Evolutionary conservation across 805 yeast species (phyloP).

Genomic region (Kluyveromyces siamensis): DNA sequence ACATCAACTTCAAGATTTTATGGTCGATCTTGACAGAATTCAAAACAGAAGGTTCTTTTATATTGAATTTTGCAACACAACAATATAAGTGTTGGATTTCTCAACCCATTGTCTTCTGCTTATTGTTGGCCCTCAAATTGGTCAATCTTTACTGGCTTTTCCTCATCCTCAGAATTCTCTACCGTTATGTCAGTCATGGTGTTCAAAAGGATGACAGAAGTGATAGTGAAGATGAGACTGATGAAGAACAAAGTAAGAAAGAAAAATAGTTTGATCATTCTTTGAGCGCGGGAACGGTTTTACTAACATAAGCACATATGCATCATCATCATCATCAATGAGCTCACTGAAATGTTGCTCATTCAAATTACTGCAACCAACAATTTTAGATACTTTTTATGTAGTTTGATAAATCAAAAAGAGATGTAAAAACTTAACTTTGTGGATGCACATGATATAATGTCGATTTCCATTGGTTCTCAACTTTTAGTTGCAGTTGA

Average conservation of each 20-base stretch:
- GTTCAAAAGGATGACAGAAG: slow-evolving; percentile 74
- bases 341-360: neutral
- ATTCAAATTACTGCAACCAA: no score
- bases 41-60: slow-evolving; percentile 72
- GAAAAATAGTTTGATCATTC: slow-evolving; percentile 2
- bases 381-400: no score
- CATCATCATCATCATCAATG: neutral
- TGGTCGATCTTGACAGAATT: slow-evolving; percentile 84
- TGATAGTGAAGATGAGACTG: slow-evolving; percentile 64
- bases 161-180: slow-evolving; percentile 68
- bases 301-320: neutral
- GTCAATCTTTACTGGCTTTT: slow-evolving; percentile 86
- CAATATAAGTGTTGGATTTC: slow-evolving; percentile 97
- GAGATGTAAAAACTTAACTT: no score
- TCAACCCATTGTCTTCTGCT: slow-evolving; percentile 75
- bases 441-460: no score
- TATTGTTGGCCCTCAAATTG: slow-evolving; percentile 72
- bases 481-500: no score
- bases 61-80: slow-evolving; percentile 76
- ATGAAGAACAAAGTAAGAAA: slow-evolving; percentile 18
- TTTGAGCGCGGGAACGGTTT: neutral
- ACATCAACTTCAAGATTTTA: slow-evolving; percentile 66
- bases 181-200: slow-evolving; percentile 53
- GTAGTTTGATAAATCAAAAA: no score
- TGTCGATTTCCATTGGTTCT: no score